A percentile compares a stretch with the other conserved stretches of the same genome.
Conservation (phyloP, 1,139 yeast species). For the Zygosaccharomyces pseudobailii region DNA sequence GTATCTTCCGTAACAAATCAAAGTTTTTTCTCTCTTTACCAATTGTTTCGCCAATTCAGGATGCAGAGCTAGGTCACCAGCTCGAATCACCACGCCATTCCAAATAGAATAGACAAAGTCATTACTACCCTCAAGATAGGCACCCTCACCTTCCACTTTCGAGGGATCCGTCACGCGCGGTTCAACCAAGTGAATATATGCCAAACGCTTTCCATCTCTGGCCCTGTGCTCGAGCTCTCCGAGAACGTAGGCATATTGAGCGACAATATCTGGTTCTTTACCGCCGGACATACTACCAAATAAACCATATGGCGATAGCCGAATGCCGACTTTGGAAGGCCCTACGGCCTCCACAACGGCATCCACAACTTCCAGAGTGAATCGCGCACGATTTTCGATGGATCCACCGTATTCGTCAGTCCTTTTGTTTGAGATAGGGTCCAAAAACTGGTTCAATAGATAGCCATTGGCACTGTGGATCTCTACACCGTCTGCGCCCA, state of each 20-base stretch:
- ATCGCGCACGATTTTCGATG: slow-evolving; percentile 37
- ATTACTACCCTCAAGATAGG: slow-evolving; percentile 17
- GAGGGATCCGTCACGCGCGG: slow-evolving; percentile 31
- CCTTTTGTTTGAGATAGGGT: slow-evolving; percentile 37
- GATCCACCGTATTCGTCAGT: slow-evolving; percentile 43
- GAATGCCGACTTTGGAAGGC: slow-evolving; percentile 28
- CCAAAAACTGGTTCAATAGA: slow-evolving; percentile 37
- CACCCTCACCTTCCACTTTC: slow-evolving; percentile 10
- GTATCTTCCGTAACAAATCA: slow-evolving; percentile 45
- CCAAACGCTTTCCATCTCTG: slow-evolving; percentile 36
- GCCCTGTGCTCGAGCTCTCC: slow-evolving; percentile 32
- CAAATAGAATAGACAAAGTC: slow-evolving; percentile 34
- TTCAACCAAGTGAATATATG: slow-evolving; percentile 49
- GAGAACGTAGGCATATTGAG: slow-evolving; percentile 33
- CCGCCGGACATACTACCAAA: slow-evolving; percentile 17
- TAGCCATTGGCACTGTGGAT: slow-evolving; percentile 38
- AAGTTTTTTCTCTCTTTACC: slow-evolving; percentile 35
- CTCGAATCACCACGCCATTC: slow-evolving; percentile 39
- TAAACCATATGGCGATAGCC: slow-evolving; percentile 37
- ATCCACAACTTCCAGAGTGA: slow-evolving; percentile 34
- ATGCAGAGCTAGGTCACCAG: slow-evolving; percentile 36
- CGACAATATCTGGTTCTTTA: slow-evolving; percentile 27
- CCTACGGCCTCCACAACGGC: slow-evolving; percentile 31
- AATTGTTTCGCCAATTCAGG: slow-evolving; percentile 25
- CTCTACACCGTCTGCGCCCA: slow-evolving; percentile 40